Base-by-base conservation (phyloP, 2,329 filamentous ascomycete species). In the Trichoderma oligosporum region DNA sequence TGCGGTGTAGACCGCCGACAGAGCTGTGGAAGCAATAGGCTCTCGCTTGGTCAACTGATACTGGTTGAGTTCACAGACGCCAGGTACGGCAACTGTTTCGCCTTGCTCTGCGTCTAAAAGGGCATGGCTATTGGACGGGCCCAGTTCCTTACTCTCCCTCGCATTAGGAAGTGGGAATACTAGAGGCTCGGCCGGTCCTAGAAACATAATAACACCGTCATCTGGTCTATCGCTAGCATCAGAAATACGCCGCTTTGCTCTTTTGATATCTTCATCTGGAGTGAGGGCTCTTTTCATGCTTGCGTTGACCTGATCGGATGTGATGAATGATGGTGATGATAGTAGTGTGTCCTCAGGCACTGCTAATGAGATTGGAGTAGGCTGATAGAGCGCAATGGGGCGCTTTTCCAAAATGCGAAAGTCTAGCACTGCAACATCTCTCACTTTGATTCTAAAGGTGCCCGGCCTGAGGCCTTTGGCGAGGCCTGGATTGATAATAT, bases 381-480 rank as follows among this genome's bases (percentile, higher is more conserved):
- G 62, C 54, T 71, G 65, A 47, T 75, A 71, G 60, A 78, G 59
- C 47, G 66, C 69, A 31, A 78, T 74, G 9, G 76, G 78, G 4
- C 77, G 76, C 67, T 81, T 82, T 65, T 82, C 79, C 18, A 84
- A 67, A 31, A 84, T 78, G 58, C 82, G 75, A 60, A 84, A 84
- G 66, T 84, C 82, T 31, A 84, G 70, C 7, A 83, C 76, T 20
- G 79, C 77, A 22, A 74, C 70, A 42, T 74, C 70, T 45, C 72
- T 70, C 61, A 83, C 74, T 56, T 71, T 75, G 62, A 84, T 82
- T 58, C 79, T 74, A 81, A 81, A 84, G 1, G 81, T 81, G 27
- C 81, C 81, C 3, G 81, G 82, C 14, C 69, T 74, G 31, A 84
- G 66, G 25, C 76, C 74, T 64, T 76, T 78, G 61, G 72, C 74